phyloP scores from a whole-genome alignment of 306 rosid species.

The Quercus dentata region DNA sequence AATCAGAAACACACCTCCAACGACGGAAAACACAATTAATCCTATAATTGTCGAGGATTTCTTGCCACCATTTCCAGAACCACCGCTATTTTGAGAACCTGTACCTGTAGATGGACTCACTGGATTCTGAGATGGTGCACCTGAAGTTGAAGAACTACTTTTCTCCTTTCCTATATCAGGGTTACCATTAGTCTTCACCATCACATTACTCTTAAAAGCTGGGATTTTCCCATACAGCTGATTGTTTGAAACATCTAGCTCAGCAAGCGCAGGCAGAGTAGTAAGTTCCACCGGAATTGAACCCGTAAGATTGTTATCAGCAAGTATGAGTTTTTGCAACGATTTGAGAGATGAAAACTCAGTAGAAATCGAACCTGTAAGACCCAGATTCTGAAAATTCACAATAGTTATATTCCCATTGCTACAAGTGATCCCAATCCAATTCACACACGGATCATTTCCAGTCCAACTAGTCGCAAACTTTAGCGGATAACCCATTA shows the following conservation, averaged over 20 bases:
- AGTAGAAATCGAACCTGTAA: slow-evolving; percentile 60
- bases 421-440: slow-evolving; percentile 73
- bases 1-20: slow-evolving; percentile 52
- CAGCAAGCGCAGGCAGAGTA: slow-evolving; percentile 51
- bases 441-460: slow-evolving; percentile 68
- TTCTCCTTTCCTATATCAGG: slow-evolving; percentile 59
- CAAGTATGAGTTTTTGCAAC: slow-evolving; percentile 56
- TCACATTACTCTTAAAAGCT: slow-evolving; percentile 49
- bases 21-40: slow-evolving; percentile 54
- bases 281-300: slow-evolving; percentile 56
- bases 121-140: slow-evolving; percentile 25
- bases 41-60: slow-evolving; percentile 45
- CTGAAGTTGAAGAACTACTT: slow-evolving; percentile 19
- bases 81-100: slow-evolving; percentile 24
- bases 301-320: slow-evolving; percentile 73
- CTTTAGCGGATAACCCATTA: slow-evolving; percentile 62
- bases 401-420: slow-evolving; percentile 52
- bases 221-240: slow-evolving; percentile 62
- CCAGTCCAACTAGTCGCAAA: slow-evolving; percentile 77
- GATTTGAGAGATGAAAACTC: slow-evolving; percentile 52
- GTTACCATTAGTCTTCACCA: slow-evolving; percentile 48
- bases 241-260: slow-evolving; percentile 64
- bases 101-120: slow-evolving; percentile 1
- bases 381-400: slow-evolving; percentile 79
- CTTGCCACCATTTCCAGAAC: slow-evolving; percentile 34